Conservation (phyloP, 2,329 filamentous ascomycete genomes). For the Fusarium tjaetaba region DNA sequence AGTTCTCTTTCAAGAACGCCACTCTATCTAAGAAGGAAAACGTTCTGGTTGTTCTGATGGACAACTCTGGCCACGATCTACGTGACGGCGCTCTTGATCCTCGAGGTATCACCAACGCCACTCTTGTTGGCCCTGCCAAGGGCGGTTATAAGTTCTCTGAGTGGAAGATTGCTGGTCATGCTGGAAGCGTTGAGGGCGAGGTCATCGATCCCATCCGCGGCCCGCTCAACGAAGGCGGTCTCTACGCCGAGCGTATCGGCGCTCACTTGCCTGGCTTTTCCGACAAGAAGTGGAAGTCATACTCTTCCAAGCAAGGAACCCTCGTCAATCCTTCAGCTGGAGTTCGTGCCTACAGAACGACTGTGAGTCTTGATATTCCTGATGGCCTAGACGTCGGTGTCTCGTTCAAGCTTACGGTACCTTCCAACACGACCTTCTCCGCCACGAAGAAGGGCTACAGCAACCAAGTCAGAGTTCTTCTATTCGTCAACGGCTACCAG, state of each 20-base stretch:
- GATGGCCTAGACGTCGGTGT: conserved; percentile 64
- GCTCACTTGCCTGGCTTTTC: conserved; percentile 68
- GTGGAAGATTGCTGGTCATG: conserved; percentile 68
- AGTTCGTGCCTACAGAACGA: conserved; percentile 65
- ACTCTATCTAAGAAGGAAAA: conserved; percentile 56
- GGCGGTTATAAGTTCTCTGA: conserved; percentile 54
- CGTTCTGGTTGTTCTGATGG: conserved; percentile 65
- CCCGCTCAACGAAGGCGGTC: conserved; percentile 66
- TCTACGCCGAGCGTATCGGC: conserved; percentile 66
- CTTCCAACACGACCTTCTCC: conserved; percentile 52
- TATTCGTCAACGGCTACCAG: conserved; percentile 74
- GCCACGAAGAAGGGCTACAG: conserved; percentile 43
- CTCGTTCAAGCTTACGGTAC: conserved; percentile 62
- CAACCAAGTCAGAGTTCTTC: conserved; percentile 58
- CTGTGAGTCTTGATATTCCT: conserved; percentile 61
- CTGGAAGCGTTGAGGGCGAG: conserved; percentile 59
- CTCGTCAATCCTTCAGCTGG: conserved; percentile 59
- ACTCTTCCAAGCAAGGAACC: conserved; percentile 43
- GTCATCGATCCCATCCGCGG: conserved; percentile 65
- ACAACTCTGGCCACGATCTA: conserved; percentile 69
- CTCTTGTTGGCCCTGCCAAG: conserved; percentile 52
- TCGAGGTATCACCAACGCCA: conserved; percentile 63
- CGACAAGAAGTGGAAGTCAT: conserved; percentile 54
- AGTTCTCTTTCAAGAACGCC: conserved; percentile 62
- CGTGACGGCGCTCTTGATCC: conserved; percentile 58